phyloP scores from a whole-genome alignment of 345 rosid species.

The Heritiera littoralis region DNA sequence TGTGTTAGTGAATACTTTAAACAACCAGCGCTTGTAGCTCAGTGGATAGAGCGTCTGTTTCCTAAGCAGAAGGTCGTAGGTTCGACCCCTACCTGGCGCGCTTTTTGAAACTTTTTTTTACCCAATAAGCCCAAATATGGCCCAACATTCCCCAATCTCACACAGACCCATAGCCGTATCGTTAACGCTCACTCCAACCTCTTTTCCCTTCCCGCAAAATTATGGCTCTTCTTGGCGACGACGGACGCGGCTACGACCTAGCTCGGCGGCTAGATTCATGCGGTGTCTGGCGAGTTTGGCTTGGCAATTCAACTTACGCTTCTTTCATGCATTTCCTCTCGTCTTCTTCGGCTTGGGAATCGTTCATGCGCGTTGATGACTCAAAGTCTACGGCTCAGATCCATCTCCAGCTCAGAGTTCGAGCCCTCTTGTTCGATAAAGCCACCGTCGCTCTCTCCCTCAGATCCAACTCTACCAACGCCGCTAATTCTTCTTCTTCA shows the following conservation, averaged over 20 bases:
- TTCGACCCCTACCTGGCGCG: slow-evolving; percentile 93
- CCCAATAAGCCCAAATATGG: background rate
- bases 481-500: slow-evolving; percentile 31
- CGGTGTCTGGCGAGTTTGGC: slow-evolving; percentile 89
- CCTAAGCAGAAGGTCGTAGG: slow-evolving; percentile 98
- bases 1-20: too few species aligned
- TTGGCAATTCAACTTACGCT: slow-evolving; percentile 68
- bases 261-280: slow-evolving; percentile 68
- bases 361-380: slow-evolving; percentile 75
- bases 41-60: slow-evolving; percentile 99
- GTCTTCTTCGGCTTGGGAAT: slow-evolving; percentile 73
- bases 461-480: slow-evolving; percentile 33
- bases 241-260: slow-evolving; percentile 82
- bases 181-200: background rate
- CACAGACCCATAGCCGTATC: background rate
- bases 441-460: slow-evolving; percentile 72
- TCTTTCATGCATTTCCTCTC: slow-evolving; percentile 56
- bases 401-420: slow-evolving; percentile 85
- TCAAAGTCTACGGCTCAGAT: slow-evolving; percentile 74
- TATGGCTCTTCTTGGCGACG: slow-evolving; percentile 91
- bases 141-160: background rate
- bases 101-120: background rate
- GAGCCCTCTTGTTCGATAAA: slow-evolving; percentile 89
- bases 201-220: background rate
- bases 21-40: slow-evolving; percentile 72